phyloP scores from a whole-genome alignment of 306 rosid species.

The Gastrolobium villosum region DNA sequence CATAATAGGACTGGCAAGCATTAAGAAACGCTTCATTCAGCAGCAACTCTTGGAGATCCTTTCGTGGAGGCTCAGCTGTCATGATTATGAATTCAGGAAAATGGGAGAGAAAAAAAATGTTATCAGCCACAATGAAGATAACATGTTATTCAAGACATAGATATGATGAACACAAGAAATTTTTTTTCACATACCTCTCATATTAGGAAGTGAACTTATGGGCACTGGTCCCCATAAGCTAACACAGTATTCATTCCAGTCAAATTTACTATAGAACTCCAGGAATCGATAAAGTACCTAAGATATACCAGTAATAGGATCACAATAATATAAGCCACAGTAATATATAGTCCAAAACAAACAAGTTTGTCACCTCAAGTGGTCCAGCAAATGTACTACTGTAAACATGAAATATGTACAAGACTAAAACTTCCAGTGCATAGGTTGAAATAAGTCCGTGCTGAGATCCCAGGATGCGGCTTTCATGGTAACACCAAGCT shows the following conservation, averaged over 20 bases:
- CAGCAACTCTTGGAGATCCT: slow-evolving; percentile 63
- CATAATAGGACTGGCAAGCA: slow-evolving; percentile 64
- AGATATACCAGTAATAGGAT: slow-evolving; percentile 11
- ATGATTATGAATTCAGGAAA: slow-evolving; percentile 32
- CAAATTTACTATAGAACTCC: slow-evolving; percentile 88
- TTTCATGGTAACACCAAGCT: slow-evolving; percentile 95
- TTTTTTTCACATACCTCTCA: slow-evolving; percentile 61
- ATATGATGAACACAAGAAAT: slow-evolving; percentile 31
- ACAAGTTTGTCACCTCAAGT: slow-evolving; percentile 72
- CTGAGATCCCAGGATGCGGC: slow-evolving; percentile 89
- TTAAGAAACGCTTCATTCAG: slow-evolving; percentile 65
- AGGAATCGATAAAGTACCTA: slow-evolving; percentile 88
- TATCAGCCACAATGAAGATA: slow-evolving; percentile 12
- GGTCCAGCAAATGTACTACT: slow-evolving; percentile 77
- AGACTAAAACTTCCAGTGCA: slow-evolving; percentile 84
- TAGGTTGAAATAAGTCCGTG: slow-evolving; percentile 88
- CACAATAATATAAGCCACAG: slow-evolving; percentile 9
- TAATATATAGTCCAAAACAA: slow-evolving; percentile 27
- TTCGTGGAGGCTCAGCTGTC: slow-evolving; percentile 79
- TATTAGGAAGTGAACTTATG: slow-evolving; percentile 70
- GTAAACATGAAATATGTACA: slow-evolving; percentile 78
- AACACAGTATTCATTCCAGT: slow-evolving; percentile 87
- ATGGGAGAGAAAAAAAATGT: neutral
- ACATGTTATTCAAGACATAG: neutral
- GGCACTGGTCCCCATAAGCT: slow-evolving; percentile 92